These are phyloP conservation scores for Clavispora santaluciae DNA, from an alignment of 805 yeast genomes.

Conservation along the genomic window DNA sequence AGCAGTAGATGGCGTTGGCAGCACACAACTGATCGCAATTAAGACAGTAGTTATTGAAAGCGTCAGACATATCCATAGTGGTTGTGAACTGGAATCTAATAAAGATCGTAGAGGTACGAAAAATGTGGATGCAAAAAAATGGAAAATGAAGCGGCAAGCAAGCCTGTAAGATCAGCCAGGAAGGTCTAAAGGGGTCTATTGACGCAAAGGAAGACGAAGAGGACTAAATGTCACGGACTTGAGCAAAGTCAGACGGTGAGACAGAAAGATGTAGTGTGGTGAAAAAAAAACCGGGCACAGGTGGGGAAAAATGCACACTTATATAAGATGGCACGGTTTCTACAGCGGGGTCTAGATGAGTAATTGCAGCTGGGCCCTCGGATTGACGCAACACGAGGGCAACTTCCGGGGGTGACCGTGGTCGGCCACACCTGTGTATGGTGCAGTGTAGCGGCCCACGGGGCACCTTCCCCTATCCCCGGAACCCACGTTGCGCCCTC, in stretches of 20 bases:
- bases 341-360: slow-evolving; percentile 15
- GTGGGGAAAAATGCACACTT: not conserved
- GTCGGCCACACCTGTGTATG: not conserved
- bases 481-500: not conserved
- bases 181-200: not conserved
- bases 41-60: slow-evolving; percentile 19
- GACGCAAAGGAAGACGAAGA: not conserved
- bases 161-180: not conserved
- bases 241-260: not conserved
- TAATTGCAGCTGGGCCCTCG: slow-evolving; percentile 2
- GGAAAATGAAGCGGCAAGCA: not conserved
- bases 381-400: not conserved
- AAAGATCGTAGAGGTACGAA: not conserved
- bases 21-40: slow-evolving; percentile 17
- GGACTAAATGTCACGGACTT: not conserved
- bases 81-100: not conserved
- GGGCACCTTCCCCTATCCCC: not conserved
- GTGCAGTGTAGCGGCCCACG: not conserved
- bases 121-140: slow-evolving; percentile 10
- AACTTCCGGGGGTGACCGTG: not conserved
- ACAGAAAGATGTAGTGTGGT: too few species aligned
- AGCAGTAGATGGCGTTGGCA: slow-evolving; percentile 20
- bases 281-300: not conserved
- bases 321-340: slow-evolving; percentile 9
- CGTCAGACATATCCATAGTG: slow-evolving; percentile 15